Evolutionary conservation across 768 basidiomycete genomes (phyloP), one percentile per base, ranked within the genome.

Genomic region (Serendipita sp.): DNA sequence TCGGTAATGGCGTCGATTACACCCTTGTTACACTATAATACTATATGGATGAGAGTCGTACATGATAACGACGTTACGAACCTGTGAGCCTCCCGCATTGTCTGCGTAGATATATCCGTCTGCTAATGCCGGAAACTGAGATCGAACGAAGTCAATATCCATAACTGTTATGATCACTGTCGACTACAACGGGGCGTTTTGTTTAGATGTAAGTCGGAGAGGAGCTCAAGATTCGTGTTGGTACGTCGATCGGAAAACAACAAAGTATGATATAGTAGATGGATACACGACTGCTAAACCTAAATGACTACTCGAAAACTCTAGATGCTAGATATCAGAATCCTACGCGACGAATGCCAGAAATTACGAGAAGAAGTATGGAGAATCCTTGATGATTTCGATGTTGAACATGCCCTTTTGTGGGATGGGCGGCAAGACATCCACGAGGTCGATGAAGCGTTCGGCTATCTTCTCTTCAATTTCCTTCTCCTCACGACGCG

Each of bases 341-440:
- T 7, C 5, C 8, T 51, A 51, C 48, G 18, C 48, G 30, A 18
- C 30, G 5, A n/a, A 51, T 51, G n/a, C 5, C 7, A 32, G 48
- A n/a, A 32, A 51, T 68, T 81, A 96, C 47, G 93, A 94, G 80
- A 97, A 98, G 81, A 98, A 98, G 75, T 97, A 98, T 45, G 80
- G 78, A 47, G 88, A 90, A 65, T 83, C 75, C 72, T 86, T 86
- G 75, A 97, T 93, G 66, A 78, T 78, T 70, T 82, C 78, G 67
- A 98, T 91, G 68, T 89, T 81, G 73, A 98, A 96, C 65, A 78
- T 77, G 64, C 95, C 95, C 76, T 89, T 91, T 74, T 82, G 72
- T 0, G 95, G 95, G 24, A 92, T 73, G 0, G 85, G 86, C 0
- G 93, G 93, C 18, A 97, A 73, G 68, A 94, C 68, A 69, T 89